phyloP scores from a whole-genome alignment of 306 rosid species.

The Rosa rugosa region DNA sequence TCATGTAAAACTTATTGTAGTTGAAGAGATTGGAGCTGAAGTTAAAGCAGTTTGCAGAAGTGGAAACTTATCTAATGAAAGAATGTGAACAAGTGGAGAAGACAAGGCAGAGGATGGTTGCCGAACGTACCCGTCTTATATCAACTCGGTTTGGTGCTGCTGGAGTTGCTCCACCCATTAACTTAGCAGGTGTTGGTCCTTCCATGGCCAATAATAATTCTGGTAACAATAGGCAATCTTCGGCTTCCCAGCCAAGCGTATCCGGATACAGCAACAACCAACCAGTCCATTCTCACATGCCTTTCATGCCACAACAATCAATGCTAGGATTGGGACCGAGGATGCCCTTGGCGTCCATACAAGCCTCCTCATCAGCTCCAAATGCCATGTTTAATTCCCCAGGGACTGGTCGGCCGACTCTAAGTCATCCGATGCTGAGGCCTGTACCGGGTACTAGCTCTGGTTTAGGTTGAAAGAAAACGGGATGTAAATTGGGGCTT shows the following conservation, averaged over 20 bases:
- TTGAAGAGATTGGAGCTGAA: conserved; percentile 95
- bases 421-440: conserved; percentile 80
- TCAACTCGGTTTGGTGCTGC: conserved; percentile 72
- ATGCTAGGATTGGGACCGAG: conserved; percentile 88
- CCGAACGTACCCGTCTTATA: conserved; percentile 69
- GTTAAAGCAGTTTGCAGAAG: conserved; percentile 98
- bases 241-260: conserved; percentile 84
- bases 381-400: conserved; percentile 69
- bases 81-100: conserved; percentile 96
- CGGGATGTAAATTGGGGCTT: conserved; percentile 11
- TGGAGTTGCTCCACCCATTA: conserved; percentile 51
- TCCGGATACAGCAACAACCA: conserved; percentile 73
- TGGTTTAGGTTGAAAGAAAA: conserved; percentile 71
- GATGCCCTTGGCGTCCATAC: conserved; percentile 77
- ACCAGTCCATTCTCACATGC: conserved; percentile 78
- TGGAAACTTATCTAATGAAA: conserved; percentile 92
- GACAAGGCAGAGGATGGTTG: conserved; percentile 75
- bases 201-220: conserved; percentile 62
- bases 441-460: conserved; percentile 89
- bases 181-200: conserved; percentile 60
- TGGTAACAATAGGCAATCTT: conserved; percentile 66
- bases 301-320: conserved; percentile 72
- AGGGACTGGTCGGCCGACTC: conserved; percentile 57
- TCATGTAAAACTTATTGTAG: conserved; percentile 41
- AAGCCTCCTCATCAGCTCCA: conserved; percentile 59